Base-by-base conservation (phyloP, 768 basidiomycete genomes). In the Saitozyma podzolica region DNA sequence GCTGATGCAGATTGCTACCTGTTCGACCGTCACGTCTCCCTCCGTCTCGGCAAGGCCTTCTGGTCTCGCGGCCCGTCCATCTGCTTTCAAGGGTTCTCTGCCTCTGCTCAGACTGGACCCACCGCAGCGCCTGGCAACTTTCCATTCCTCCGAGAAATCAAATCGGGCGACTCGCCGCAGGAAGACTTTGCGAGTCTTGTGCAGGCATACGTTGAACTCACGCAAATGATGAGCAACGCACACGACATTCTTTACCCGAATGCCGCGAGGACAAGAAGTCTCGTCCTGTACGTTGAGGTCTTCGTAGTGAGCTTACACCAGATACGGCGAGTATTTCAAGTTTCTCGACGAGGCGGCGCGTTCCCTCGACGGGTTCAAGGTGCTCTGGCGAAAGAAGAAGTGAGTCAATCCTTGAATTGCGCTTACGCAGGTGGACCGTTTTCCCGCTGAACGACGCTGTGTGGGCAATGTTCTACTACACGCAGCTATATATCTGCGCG, bases 21-120 rank as follows among this genome's bases (percentile, higher is more conserved):
- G 13, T 78, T 76, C 39, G 77, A 78, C 48, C 56, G 77, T 48
- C 77, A 78, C 55, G 69, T 75, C 16, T 75, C 74, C 5, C 65
- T 75, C 14, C 71, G 77, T 1, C 68, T 76, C 11, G 77, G 77
- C 6, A 65, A 72, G 40, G 77, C 73, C 3, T 78, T 78, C 62
- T 78, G 77, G 77, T 74, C 75, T 6, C 60, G 77, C 58, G 75
- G 77, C 5, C 69, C 75, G n/a, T 61, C 69, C 7, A 59, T 78
- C n/a, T 76, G 77, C 62, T 78, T 78, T 54, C 70, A 71, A 54
- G 77, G 77, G 4, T 78, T 70, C 59, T 73, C 77, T 1, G 60
- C 69, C 2, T 70, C 74, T 0, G 53, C 50, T 16, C 69, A 78
- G 63, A 78, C 75, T 2, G 77, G 77, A 39, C 77, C 77, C 39